Percentiles rank a stretch among this genome's conserved stretches.
Evolutionary conservation across 306 rosid genomes (phyloP).

Genomic region (Acacia melanoxylon): DNA sequence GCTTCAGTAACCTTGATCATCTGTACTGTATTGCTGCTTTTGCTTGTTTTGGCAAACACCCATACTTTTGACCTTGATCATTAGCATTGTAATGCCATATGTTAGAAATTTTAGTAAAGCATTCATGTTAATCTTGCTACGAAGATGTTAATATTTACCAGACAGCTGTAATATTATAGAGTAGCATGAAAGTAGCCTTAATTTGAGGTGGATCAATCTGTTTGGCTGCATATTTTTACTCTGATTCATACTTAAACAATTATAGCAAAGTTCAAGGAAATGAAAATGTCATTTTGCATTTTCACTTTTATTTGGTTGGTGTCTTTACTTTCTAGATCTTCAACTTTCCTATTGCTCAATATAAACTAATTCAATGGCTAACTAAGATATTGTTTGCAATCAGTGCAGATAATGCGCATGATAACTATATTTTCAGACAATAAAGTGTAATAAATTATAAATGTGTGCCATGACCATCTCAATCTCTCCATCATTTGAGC

Average conservation of each 20-base stretch:
- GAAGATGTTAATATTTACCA: neutral
- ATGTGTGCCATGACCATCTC: neutral
- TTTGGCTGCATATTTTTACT: neutral
- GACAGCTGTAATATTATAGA: neutral
- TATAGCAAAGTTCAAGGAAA: neutral
- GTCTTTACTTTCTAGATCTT: neutral
- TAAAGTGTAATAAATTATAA: slow-evolving; percentile 14
- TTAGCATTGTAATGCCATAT: neutral
- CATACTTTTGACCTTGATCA: neutral
- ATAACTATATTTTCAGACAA: neutral
- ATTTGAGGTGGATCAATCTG: neutral
- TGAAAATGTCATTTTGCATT: neutral
- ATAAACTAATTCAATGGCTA: slow-evolving; percentile 16
- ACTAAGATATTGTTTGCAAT: neutral
- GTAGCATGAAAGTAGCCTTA: neutral
- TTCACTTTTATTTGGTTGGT: slow-evolving; percentile 6
- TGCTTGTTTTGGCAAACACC: too few species aligned
- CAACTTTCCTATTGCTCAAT: slow-evolving; percentile 12
- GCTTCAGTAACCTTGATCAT: neutral
- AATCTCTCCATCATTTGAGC: slow-evolving; percentile 3
- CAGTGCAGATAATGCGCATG: neutral
- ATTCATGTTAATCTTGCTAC: neutral
- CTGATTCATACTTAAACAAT: neutral
- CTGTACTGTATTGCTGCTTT: neutral
- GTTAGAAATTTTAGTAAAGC: neutral